Percentiles rank a stretch among this genome's conserved stretches.
Conservation (phyloP, 768 basidiomycete genomes). For the Boletus tomentosulus region DNA sequence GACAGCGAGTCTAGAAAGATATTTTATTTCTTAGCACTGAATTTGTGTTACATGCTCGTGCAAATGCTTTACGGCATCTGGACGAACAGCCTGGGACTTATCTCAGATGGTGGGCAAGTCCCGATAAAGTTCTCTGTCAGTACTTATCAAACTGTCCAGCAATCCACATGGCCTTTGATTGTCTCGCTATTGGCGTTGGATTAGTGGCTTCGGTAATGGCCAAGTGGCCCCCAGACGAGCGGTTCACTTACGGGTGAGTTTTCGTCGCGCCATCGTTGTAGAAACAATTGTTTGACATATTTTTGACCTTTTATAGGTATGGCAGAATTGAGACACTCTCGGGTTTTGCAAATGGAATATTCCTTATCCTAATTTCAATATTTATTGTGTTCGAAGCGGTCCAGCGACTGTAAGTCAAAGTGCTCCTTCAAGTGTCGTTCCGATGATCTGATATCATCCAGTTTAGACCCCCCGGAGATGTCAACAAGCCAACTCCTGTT, state of each 20-base stretch:
- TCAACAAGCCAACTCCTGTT: constrained; percentile 89
- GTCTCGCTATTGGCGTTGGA: constrained; percentile 94
- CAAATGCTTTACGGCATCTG: constrained; percentile 97
- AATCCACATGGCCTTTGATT: constrained; percentile 99
- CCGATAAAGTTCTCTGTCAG: background rate
- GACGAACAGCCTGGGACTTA: constrained; percentile 95
- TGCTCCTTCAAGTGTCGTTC: constrained; percentile 19
- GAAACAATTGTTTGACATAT: background rate
- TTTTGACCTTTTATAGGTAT: constrained; percentile 50
- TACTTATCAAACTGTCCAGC: constrained; percentile 44
- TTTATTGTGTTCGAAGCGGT: constrained; percentile 99
- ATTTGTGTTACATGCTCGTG: constrained; percentile 93
- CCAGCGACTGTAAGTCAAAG: constrained; percentile 68
- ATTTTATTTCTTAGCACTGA: constrained; percentile 93
- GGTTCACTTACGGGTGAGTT: constrained; percentile 90
- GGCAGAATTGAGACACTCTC: constrained; percentile 95
- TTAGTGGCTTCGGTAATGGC: constrained; percentile 97
- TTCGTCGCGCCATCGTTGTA: background rate
- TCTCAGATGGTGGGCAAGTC: constrained; percentile 81
- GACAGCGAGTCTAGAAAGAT: constrained; percentile 93
- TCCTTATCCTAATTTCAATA: constrained; percentile 88
- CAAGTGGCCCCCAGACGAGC: constrained; percentile 92
- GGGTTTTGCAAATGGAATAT: constrained; percentile 97
- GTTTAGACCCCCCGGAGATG: constrained; percentile 93
- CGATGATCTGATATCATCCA: background rate